Evolutionary conservation across 1,284 basidiomycete species (phyloP).

Genomic region (Psilocybe mexicana): DNA sequence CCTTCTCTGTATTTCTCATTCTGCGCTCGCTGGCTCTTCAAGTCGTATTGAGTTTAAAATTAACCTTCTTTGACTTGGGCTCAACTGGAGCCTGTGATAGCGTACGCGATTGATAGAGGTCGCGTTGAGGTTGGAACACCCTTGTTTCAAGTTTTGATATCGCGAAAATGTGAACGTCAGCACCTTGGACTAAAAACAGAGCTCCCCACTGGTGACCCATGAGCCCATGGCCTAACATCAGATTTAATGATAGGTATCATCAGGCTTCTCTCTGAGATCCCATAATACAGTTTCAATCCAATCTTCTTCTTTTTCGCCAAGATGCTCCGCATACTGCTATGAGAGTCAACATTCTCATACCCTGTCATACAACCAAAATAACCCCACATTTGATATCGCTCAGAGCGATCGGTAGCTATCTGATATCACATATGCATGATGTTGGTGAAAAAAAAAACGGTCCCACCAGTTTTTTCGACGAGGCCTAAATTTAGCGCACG

Average conservation of each 20-base stretch:
- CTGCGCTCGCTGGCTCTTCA: neutral
- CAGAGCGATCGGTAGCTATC: conserved; percentile 1
- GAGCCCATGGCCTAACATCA: neutral
- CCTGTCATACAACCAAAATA: neutral
- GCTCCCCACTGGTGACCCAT: too few species aligned
- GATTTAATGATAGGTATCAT: conserved; percentile 3
- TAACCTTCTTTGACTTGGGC: neutral
- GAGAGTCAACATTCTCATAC: neutral
- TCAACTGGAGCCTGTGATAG: neutral
- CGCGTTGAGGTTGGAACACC: neutral
- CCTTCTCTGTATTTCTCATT: neutral
- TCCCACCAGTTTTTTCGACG: neutral
- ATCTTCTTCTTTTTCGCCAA: neutral
- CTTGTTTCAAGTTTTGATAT: neutral
- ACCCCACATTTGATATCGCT: neutral
- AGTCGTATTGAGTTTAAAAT: neutral
- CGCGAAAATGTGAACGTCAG: neutral
- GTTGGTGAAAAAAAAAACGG: neutral
- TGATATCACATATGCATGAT: neutral
- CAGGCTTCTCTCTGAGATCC: neutral
- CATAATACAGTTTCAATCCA: neutral
- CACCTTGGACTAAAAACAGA: neutral
- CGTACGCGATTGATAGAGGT: neutral
- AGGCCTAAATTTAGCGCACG: neutral
- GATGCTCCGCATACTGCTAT: conserved; percentile 3